Base-by-base conservation (phyloP, 2,329 filamentous ascomycete species). In the Geosmithia flava region DNA sequence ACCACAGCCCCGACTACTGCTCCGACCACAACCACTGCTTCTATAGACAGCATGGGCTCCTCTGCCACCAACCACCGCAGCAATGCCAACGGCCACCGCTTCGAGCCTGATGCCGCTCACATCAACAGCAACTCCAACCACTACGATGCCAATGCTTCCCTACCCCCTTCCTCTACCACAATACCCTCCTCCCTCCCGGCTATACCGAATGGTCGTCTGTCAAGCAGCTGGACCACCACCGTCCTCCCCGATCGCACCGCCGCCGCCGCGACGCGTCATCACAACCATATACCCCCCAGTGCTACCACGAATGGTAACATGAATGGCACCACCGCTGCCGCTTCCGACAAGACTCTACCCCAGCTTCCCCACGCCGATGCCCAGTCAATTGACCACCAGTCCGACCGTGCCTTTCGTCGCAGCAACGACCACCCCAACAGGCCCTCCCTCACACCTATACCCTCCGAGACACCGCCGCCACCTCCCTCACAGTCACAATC, bases 31-130 rank as follows among this genome's bases (percentile, higher is more conserved):
- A 67, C 70, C 65, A 67, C 66, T 51, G 60, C 61, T 44, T 64
- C 66, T 8, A 27, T 27, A 4, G 6, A 74, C 77, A 81, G 74
- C 64, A 76, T 81, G 66, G 76, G 70, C 62, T 73, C 77, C 23
- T 27, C 23, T 27, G 23, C 23, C 23, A 27, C n/a, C n/a, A n/a
- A n/a, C n/a, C n/a, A 27, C 23, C 23, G 23, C 23, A 27, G 23
- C 55, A 81, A 82, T 59, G 77, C 74, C 53, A 71, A 69, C 55
- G 67, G 70, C 49, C 58, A 59, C 52, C 62, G 62, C 49, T 59
- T 57, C 51, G 57, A 58, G 44, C 61, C 64, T 42, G 60, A 61
- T 43, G 45, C 52, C 47, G 52, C 53, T 44, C 49, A 53, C 10
- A 4, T 42, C 41, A 20, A 42, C 41, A 20, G 20, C 17, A 37